Base-by-base conservation (phyloP, 192 early-diverging fungal genomes). In the Coemansia sp. region DNA sequence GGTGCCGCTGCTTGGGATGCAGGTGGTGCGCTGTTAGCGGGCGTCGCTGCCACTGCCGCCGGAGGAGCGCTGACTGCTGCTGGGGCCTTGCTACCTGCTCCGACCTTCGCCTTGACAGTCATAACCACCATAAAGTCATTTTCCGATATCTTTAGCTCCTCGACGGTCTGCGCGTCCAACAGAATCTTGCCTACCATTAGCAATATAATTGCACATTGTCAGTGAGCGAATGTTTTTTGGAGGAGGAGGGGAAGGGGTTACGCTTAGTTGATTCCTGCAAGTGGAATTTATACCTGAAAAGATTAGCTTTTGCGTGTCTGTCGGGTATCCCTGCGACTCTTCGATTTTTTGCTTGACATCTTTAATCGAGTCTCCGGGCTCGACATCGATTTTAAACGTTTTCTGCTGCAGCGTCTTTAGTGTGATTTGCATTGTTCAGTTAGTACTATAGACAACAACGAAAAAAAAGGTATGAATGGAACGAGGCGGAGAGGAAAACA, bases 41-140 rank as follows among this genome's bases (percentile, higher is more conserved):
- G 68, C 4, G 85, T 71, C 14, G 80, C 64, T n/a, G 84, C 67
- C 17, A 36, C 56, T 14, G 43, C 53, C n/a, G 20, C 36, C 11
- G 62, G 53, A 22, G 35, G 68, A 12, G 74, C 64, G 64, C 71
- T 72, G 56, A 73, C 42, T 35, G 32, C 32, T 35, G 32, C 32
- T 35, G 32, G 4, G 2, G 32, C 7, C 32, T 35, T 35, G 32
- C 32, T 35, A 35, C 4, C 32, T 35, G 32, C 32, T 2, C 32
- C 65, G 7, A 65, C 38, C 67, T 65, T 69, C 59, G 67, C n/a
- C 89, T 97, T 97, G 68, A 89, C 87, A 10, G 93, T 89, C 96
- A 98, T 98, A 8, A 96, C 86, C 41, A 98, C 96, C 72, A 98
- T 80, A 76, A 98, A 98, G 62, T 95, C 94, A 76, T 91, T 95